A percentile compares a stretch with the other conserved stretches of the same genome.
These are phyloP conservation scores for Fraxinus nigra DNA, from an alignment of 305 asterid species.

Conservation along the genomic window DNA sequence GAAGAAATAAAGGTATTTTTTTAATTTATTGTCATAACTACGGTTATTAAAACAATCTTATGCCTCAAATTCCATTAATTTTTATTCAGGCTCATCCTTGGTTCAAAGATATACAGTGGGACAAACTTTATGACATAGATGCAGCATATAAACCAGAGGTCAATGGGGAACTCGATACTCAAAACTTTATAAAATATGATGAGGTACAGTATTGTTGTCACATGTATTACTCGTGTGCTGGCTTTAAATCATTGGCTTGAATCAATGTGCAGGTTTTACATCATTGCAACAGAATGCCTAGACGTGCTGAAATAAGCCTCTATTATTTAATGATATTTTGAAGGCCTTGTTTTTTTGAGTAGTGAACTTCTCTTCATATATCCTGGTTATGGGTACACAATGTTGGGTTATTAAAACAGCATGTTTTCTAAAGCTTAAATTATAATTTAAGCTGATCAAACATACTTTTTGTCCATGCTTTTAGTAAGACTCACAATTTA, in stretches of 20 bases:
- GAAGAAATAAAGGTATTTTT: conserved; percentile 60
- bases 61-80: neutral
- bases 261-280: neutral
- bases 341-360: neutral
- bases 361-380: neutral
- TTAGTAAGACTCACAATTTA: neutral
- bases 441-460: no score
- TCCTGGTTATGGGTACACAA: neutral
- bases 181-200: conserved; percentile 64
- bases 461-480: neutral
- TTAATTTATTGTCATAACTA: neutral
- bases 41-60: neutral
- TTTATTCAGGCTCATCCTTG: conserved; percentile 68
- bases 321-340: neutral
- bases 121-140: conserved; percentile 60
- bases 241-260: neutral
- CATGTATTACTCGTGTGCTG: neutral
- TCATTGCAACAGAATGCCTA: neutral
- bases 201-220: conserved; percentile 45
- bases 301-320: neutral
- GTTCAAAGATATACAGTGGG: conserved; percentile 72
- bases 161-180: conserved; percentile 76
- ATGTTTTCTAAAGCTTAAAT: neutral
- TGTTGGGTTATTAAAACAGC: neutral
- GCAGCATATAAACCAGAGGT: conserved; percentile 82